phyloP scores from a whole-genome alignment of 2,329 filamentous ascomycete species.

The Arthrinium phaeospermum region DNA sequence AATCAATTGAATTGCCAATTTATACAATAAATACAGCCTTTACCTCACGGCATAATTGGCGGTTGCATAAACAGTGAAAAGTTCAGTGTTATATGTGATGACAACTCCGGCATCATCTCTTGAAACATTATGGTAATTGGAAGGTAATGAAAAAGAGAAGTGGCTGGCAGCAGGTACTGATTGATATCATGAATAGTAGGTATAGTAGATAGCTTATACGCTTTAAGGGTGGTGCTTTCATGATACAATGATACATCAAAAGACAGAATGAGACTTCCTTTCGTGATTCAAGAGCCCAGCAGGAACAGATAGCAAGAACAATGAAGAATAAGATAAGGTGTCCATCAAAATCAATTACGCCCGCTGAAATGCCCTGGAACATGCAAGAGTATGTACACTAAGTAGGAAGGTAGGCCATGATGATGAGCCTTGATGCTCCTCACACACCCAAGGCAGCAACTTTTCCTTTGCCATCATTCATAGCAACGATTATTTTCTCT shows the following conservation, averaged over 20 bases:
- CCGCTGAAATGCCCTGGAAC: slow-evolving; percentile 17
- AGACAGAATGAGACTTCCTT: not conserved
- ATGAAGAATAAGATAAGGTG: not conserved
- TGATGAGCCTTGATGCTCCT: slow-evolving; percentile 2
- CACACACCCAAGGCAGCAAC: slow-evolving; percentile 15
- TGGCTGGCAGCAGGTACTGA: not conserved
- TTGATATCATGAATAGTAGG: too few relatives aligned
- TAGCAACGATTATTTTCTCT: slow-evolving; percentile 26
- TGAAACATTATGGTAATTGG: not conserved
- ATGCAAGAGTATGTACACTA: slow-evolving; percentile 18
- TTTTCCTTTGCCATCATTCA: slow-evolving; percentile 4
- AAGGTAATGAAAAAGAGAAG: not conserved
- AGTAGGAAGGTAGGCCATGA: not conserved
- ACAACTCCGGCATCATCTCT: not conserved
- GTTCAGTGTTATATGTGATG: too few relatives aligned
- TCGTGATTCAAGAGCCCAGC: not conserved
- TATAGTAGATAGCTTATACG: too few relatives aligned
- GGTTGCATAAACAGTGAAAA: not conserved
- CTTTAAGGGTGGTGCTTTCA: not conserved
- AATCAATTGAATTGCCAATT: not conserved
- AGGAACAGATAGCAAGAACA: not conserved
- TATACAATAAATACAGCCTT: not conserved
- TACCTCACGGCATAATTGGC: not conserved
- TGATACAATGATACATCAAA: not conserved
- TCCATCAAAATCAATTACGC: slow-evolving; percentile 15